Evolutionary conservation across 2,329 filamentous ascomycete genomes (phyloP), one percentile per base, ranked within the genome.

Genomic region (Leptodontidium sp.): DNA sequence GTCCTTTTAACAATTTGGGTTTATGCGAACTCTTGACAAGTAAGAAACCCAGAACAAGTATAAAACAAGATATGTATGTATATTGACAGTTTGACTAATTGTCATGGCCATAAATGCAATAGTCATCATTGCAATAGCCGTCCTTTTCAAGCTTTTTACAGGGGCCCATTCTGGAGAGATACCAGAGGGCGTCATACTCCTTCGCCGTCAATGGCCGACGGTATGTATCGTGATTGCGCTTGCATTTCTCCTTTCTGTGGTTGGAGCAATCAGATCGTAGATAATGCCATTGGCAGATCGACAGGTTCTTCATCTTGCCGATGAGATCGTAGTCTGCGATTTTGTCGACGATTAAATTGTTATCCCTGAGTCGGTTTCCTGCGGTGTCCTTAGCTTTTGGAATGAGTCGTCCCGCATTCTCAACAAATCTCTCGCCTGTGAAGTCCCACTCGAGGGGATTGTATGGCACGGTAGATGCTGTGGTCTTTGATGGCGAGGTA

Each of bases 131-230:
- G 53, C 68, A 70, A 12, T 55, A 45, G 5, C 62, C 57, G n/a
- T 55, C 24, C 21, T 55, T 66, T n/a, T 57, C 26, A 49, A 66
- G 15, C 15, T 45, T 47, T 26, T 55, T 57, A 29, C 68, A 70
- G 12, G 26, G 45, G 4, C 63, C 63, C 40, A 62, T 26, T 17
- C 68, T 52, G 1, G 68, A 57, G 43, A 66, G 40, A 9, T 29
- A 65, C 68, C 68, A 68, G 4, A 52, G 43, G 2, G 68, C 68
- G 55, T 70, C 68, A 50, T 70, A 70, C n/a, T 70, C 53, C 38
- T 40, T 61, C 7, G 68, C n/a, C 8, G 29, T 61, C 57, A 70
- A 61, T 24, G 61, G 65, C 14, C 68, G 61, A 52, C 38, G 63
- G 29, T 65, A 66, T 5, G 17, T 38, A 24, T 66, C 49, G 45